Conservation (phyloP, 2,329 filamentous ascomycete species). For the Fusarium begoniae region DNA sequence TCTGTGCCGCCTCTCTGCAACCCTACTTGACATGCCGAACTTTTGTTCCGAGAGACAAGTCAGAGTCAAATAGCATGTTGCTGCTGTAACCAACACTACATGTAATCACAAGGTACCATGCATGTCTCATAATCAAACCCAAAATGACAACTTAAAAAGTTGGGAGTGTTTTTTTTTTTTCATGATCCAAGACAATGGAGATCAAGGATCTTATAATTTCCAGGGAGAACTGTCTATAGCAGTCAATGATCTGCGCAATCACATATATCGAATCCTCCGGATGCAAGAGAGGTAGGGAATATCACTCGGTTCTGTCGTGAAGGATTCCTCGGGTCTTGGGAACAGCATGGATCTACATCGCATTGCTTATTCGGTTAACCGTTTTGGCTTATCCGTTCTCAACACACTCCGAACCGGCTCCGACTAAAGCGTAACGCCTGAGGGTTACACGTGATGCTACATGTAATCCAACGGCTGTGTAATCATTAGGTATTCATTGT, state of each 20-base stretch:
- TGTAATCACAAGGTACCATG: neutral
- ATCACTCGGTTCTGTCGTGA: neutral
- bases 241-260: neutral
- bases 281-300: neutral
- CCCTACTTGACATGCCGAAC: slow-evolving; percentile 1
- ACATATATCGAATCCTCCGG: neutral
- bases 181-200: neutral
- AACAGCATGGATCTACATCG: slow-evolving; percentile 1
- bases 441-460: slow-evolving; percentile 1
- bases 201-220: neutral
- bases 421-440: neutral
- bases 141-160: neutral
- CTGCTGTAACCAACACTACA: slow-evolving; percentile 1
- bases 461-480: neutral
- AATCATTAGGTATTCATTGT: neutral
- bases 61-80: neutral
- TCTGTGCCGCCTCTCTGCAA: slow-evolving; percentile 1
- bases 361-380: slow-evolving; percentile 2
- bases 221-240: neutral
- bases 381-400: neutral
- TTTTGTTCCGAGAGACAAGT: neutral
- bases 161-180: neutral
- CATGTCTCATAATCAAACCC: neutral
- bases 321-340: neutral
- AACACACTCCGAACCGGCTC: neutral